These are phyloP conservation scores for Jackrogersella multiformis DNA, from an alignment of 495 filamentous ascomycete genomes.

Conservation along the genomic window DNA sequence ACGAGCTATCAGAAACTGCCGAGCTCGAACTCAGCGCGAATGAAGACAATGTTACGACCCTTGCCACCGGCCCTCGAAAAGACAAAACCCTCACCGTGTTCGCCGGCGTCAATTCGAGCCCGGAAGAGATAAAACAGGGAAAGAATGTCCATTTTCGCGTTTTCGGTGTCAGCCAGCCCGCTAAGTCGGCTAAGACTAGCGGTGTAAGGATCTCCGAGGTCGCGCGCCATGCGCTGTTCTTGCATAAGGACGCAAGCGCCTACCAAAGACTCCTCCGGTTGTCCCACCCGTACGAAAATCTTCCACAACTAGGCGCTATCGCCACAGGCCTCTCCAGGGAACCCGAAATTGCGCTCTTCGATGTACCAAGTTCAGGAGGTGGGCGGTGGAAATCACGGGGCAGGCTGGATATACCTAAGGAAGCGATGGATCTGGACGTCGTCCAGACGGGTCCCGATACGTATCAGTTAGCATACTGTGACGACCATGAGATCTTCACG, in stretches of 20 bases:
- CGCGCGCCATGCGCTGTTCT: slow-evolving; percentile 71
- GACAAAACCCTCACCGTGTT: slow-evolving; percentile 69
- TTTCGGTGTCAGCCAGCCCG: slow-evolving; percentile 69
- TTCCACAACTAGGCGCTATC: slow-evolving; percentile 72
- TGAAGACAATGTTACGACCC: slow-evolving; percentile 89
- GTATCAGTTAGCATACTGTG: slow-evolving; percentile 82
- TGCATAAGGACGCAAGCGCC: slow-evolving; percentile 67
- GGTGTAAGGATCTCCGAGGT: slow-evolving; percentile 61
- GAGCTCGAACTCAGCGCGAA: slow-evolving; percentile 84
- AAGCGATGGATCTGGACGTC: slow-evolving; percentile 86
- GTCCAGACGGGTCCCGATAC: slow-evolving; percentile 64
- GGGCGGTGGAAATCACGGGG: slow-evolving; percentile 69
- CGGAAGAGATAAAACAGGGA: slow-evolving; percentile 71
- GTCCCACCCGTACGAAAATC: slow-evolving; percentile 65
- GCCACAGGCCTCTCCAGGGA: slow-evolving; percentile 77
- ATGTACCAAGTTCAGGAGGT: slow-evolving; percentile 65
- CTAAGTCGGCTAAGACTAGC: slow-evolving; percentile 53
- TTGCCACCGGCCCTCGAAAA: slow-evolving; percentile 70
- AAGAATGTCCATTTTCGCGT: slow-evolving; percentile 89
- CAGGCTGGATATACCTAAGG: slow-evolving; percentile 71
- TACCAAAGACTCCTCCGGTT: slow-evolving; percentile 84
- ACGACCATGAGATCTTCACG: slow-evolving; percentile 75
- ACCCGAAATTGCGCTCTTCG: slow-evolving; percentile 81
- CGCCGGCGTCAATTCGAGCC: slow-evolving; percentile 87
- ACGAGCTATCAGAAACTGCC: slow-evolving; percentile 69